Percentiles rank a stretch among this genome's conserved stretches.
Evolutionary conservation across 306 rosid genomes (phyloP).

Genomic region (Pterocarpus macrocarpus): DNA sequence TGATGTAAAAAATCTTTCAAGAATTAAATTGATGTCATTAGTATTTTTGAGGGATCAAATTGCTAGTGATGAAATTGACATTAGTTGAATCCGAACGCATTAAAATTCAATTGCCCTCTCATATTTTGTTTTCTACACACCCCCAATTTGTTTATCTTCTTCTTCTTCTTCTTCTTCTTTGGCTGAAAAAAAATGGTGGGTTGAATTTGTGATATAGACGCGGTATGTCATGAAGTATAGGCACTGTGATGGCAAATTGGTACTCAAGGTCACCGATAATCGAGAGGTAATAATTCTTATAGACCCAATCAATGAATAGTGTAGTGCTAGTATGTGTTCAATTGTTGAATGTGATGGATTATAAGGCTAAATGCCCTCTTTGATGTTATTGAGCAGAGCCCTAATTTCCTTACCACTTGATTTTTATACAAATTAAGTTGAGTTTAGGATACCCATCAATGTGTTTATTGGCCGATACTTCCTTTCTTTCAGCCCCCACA

Average conservation of each 20-base stretch:
- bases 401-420: conserved; percentile 5
- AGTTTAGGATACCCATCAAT: background rate
- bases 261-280: conserved; percentile 82
- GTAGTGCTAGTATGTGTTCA: conserved; percentile 1
- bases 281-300: conserved; percentile 57
- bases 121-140: background rate
- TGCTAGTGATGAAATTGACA: background rate
- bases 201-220: conserved; percentile 60
- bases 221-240: conserved; percentile 84
- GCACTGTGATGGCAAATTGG: conserved; percentile 83
- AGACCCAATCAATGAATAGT: background rate
- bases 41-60: no score
- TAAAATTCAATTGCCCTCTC: conserved; percentile 1
- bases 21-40: no score
- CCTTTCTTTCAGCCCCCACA: background rate
- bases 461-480: conserved; percentile 22
- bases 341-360: conserved; percentile 37
- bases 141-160: background rate
- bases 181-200: background rate
- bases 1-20: no score
- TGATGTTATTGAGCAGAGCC: conserved; percentile 1
- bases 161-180: background rate
- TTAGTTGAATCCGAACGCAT: background rate
- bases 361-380: background rate
- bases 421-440: background rate